phyloP scores from a whole-genome alignment of 202 grass and related monocot species.

The Zoysia matrella region DNA sequence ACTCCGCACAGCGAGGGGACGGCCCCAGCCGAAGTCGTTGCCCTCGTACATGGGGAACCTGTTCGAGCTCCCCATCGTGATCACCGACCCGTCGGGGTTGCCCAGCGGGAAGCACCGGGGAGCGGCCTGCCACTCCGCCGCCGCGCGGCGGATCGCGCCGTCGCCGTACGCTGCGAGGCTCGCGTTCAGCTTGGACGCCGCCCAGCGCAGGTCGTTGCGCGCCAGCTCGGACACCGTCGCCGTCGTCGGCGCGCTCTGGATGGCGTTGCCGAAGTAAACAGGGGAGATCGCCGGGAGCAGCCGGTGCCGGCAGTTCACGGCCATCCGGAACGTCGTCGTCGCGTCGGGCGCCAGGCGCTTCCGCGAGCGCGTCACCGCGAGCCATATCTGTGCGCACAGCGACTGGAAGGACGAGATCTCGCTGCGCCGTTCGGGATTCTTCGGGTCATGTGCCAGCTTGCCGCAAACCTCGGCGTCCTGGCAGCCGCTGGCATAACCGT shows the following conservation, averaged over 20 bases:
- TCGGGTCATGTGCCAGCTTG: slow-evolving; percentile 74
- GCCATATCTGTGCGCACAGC: slow-evolving; percentile 83
- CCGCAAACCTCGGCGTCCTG: slow-evolving; percentile 62
- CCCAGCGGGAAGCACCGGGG: slow-evolving; percentile 94
- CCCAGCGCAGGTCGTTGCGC: slow-evolving; percentile 66
- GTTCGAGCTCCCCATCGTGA: slow-evolving; percentile 97
- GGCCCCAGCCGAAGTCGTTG: slow-evolving; percentile 96
- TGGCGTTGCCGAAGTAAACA: slow-evolving; percentile 94
- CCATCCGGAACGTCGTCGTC: slow-evolving; percentile 85
- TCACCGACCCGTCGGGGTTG: slow-evolving; percentile 87
- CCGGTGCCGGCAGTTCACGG: slow-evolving; percentile 89
- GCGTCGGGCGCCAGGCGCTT: slow-evolving; percentile 54
- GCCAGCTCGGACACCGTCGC: slow-evolving; percentile 74
- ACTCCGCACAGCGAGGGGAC: slow-evolving; percentile 72
- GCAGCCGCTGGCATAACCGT: slow-evolving; percentile 23
- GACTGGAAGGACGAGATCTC: slow-evolving; percentile 97
- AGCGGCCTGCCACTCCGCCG: slow-evolving; percentile 73
- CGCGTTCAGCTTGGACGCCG: slow-evolving; percentile 61
- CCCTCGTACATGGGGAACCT: slow-evolving; percentile 96
- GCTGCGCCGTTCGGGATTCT: slow-evolving; percentile 26
- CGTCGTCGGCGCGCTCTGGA: slow-evolving; percentile 85
- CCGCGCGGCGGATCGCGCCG: slow-evolving; percentile 48
- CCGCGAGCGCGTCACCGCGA: slow-evolving; percentile 75
- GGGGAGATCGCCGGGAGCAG: slow-evolving; percentile 60
- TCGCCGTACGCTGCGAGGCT: slow-evolving; percentile 66